Evolutionary conservation across 2,329 filamentous ascomycete species (phyloP), one percentile per base, ranked within the genome.

Genomic region (Ophiosphaerella korrae): DNA sequence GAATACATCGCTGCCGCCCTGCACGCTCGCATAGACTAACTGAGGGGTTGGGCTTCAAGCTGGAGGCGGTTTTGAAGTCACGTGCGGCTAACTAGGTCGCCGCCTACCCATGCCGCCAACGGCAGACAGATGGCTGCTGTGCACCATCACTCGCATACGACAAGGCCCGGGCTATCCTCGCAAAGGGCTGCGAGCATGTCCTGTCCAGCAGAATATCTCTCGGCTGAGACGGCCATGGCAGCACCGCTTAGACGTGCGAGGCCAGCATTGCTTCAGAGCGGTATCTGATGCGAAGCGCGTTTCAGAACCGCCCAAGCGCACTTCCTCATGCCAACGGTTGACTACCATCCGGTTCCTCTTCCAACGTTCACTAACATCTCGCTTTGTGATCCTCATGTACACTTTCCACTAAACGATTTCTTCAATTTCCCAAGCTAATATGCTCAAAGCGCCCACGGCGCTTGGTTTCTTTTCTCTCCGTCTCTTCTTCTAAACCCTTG

Each of bases 241-340:
- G 57, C 52, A 52, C 50, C 41, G 56, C 45, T 42, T 32, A 53
- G 49, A 47, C 52, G 49, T 66, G 59, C 70, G 68, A 71, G 59
- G 68, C 69, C 61, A 63, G 50, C 57, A 41, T 63, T 67, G 71
- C 70, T 67, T 74, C 71, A 74, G 70, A 63, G 64, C 64, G 68
- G 66, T 60, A 69, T 58, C 55, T 72, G 69, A 70, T 60, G 67
- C 70, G 50, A 55, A 53, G 52, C 55, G 48, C 57, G 71, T 72
- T 73, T 74, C 71, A 74, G 64, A 56, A 50, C 36, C 41, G 52
- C 57, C 57, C 66, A 64, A 68, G 63, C 64, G 62, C 64, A 63
- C 56, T 54, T 58, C 56, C 62, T 62, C 54, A 63, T 71, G 64
- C 69, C 68, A 70, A 67, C 70, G 69, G 66, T 66, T 68, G 60